Conservation (phyloP, 192 early-diverging fungal species). For the Borealophlyctis nickersoniae region DNA sequence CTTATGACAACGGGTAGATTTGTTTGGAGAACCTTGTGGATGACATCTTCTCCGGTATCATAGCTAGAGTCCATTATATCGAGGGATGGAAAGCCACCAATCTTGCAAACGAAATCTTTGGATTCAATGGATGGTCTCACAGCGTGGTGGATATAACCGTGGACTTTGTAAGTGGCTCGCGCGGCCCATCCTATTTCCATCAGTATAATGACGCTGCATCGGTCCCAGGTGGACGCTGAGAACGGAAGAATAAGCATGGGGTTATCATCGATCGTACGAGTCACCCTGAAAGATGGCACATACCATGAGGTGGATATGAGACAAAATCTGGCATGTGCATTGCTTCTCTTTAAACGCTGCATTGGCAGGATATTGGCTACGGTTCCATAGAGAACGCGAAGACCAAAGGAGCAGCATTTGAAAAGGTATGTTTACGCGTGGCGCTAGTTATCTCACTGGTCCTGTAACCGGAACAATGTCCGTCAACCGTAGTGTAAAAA, state of each 20-base stretch:
- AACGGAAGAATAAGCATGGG: slow-evolving; percentile 62
- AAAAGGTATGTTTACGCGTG: slow-evolving; percentile 60
- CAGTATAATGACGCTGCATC: not conserved
- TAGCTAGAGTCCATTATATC: slow-evolving; percentile 65
- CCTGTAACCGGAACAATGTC: not conserved
- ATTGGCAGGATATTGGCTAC: slow-evolving; percentile 78
- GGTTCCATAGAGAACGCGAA: slow-evolving; percentile 74
- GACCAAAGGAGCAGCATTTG: slow-evolving; percentile 75
- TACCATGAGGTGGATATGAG: slow-evolving; percentile 64
- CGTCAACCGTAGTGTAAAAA: slow-evolving; percentile 69
- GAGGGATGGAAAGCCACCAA: slow-evolving; percentile 81
- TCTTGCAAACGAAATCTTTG: slow-evolving; percentile 91
- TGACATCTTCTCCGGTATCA: not conserved
- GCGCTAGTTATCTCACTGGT: not conserved
- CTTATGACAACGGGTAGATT: not conserved
- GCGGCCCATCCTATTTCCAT: not conserved
- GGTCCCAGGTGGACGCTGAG: slow-evolving; percentile 32
- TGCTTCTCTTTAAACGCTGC: not conserved
- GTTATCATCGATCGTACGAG: slow-evolving; percentile 70
- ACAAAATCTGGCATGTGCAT: not conserved
- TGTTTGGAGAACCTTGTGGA: not conserved
- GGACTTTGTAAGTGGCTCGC: slow-evolving; percentile 65
- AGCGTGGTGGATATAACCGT: slow-evolving; percentile 67
- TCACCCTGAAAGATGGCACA: slow-evolving; percentile 86
- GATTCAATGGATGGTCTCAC: slow-evolving; percentile 90